phyloP scores from a whole-genome alignment of 345 rosid species.

The Syzygium aqueum region DNA sequence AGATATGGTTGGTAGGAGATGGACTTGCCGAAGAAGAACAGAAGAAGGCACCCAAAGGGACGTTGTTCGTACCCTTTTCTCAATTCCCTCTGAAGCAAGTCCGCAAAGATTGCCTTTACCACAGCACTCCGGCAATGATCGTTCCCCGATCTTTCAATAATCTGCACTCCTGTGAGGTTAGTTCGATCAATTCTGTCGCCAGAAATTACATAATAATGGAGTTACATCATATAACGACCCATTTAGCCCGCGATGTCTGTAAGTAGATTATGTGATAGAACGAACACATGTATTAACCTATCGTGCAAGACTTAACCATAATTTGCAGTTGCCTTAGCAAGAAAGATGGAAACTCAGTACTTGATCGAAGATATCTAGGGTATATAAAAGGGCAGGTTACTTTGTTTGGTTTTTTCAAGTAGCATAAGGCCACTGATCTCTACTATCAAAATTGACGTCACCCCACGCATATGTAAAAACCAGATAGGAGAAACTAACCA shows the following conservation, averaged over 20 bases:
- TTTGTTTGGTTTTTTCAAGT: too few species aligned
- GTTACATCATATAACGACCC: background rate
- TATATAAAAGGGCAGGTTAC: too few species aligned
- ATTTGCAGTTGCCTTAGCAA: too few species aligned
- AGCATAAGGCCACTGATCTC: too few species aligned
- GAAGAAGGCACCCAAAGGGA: slow-evolving; percentile 32
- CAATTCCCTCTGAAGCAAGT: slow-evolving; percentile 40
- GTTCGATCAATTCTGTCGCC: background rate
- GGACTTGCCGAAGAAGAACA: slow-evolving; percentile 38
- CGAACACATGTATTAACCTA: background rate
- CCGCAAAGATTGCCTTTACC: slow-evolving; percentile 51
- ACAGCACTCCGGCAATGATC: slow-evolving; percentile 42
- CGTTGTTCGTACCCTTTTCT: slow-evolving; percentile 38
- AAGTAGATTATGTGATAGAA: background rate
- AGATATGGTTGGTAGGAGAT: slow-evolving; percentile 70
- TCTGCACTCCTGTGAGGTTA: slow-evolving; percentile 60
- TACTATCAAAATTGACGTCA: too few species aligned
- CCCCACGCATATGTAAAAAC: too few species aligned
- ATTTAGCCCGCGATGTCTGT: too few species aligned
- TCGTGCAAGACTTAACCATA: background rate
- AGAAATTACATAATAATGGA: background rate
- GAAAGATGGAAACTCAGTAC: too few species aligned
- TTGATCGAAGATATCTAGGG: too few species aligned
- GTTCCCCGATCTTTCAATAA: slow-evolving; percentile 41
- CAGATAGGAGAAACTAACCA: too few species aligned